Conservation (phyloP, 345 rosid genomes). For the Arabidopsis thaliana region DNA sequence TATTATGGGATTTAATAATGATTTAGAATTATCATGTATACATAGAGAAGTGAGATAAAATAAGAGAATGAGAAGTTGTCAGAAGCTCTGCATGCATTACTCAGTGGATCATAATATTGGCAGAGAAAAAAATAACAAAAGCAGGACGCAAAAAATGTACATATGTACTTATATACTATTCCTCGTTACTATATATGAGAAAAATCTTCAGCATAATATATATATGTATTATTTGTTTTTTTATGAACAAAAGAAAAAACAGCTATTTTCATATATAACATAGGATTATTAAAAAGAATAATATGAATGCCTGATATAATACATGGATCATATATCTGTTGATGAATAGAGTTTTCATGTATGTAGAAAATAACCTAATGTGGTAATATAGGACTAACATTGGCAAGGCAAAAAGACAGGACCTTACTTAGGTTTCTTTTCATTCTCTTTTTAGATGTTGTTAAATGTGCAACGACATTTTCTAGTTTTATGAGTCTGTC, state of each 20-base stretch:
- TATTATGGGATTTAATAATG: neutral
- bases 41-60: neutral
- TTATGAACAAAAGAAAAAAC: neutral
- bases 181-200: constrained; percentile 32
- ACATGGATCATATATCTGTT: constrained; percentile 16
- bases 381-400: constrained; percentile 43
- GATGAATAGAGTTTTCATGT: constrained; percentile 20
- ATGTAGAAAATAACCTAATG: constrained; percentile 33
- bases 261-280: constrained; percentile 10
- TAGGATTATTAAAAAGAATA: constrained; percentile 4
- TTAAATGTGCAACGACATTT: constrained; percentile 34
- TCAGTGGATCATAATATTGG: constrained; percentile 46
- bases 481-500: constrained; percentile 34
- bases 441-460: constrained; percentile 36
- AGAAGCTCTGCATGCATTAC: constrained; percentile 49
- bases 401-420: constrained; percentile 36
- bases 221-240: neutral
- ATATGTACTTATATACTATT: constrained; percentile 36
- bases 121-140: constrained; percentile 36
- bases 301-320: neutral
- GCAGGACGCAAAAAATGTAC: constrained; percentile 37
- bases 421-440: constrained; percentile 40
- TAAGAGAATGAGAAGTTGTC: constrained; percentile 43
- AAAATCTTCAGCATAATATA: neutral
- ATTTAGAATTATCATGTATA: neutral